Base-by-base conservation (phyloP, 2,329 filamentous ascomycete species). In the Fusarium proliferatum region DNA sequence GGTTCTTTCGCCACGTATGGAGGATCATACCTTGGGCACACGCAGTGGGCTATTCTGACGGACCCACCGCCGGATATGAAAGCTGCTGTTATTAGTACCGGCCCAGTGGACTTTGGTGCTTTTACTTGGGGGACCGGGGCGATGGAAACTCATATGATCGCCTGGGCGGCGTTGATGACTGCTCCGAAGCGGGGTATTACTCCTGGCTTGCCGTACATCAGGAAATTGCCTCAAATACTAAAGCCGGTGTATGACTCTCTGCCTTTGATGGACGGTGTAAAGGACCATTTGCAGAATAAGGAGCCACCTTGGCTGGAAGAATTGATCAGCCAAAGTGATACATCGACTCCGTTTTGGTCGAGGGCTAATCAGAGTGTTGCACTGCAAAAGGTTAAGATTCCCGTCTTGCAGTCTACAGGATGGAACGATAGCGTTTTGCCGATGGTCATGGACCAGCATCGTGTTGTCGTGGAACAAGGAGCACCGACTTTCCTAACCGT, bases 171-270 rank as follows among this genome's bases (percentile, higher is more conserved):
- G 0, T 11, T 51, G 21, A 51, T 51, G 30, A 51, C 30, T 13
- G 48, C 48, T 10, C 30, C 48, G 15, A 51, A 51, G 48, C 21
- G 48, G 21, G 48, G 48, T 5, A 34, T 51, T 0, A 51, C 48
- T 23, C 28, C 48, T 7, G 48, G 21, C 0, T 5, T 51, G 16
- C 48, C 30, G 5, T 51, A 51, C 1, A 51, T 51, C 0, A 34
- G 48, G 2, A 34, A 51, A 33, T 5, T 51, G 1, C 48, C 48
- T 4, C n/a, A 13, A 2, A 2, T 9, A 0, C 21, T 51, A 11
- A 16, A 51, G 16, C 30, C 48, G 5, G 30, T 51, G 6, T 34
- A 51, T 3, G 28, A 51, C 7, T 51, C 30, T 23, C 11, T 51
- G 28, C 48, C 48, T 34, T 0, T 51, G 3, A 23, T 51, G 11